phyloP scores from a whole-genome alignment of 2,329 filamentous ascomycete species.

The Beauveria bassiana region DNA sequence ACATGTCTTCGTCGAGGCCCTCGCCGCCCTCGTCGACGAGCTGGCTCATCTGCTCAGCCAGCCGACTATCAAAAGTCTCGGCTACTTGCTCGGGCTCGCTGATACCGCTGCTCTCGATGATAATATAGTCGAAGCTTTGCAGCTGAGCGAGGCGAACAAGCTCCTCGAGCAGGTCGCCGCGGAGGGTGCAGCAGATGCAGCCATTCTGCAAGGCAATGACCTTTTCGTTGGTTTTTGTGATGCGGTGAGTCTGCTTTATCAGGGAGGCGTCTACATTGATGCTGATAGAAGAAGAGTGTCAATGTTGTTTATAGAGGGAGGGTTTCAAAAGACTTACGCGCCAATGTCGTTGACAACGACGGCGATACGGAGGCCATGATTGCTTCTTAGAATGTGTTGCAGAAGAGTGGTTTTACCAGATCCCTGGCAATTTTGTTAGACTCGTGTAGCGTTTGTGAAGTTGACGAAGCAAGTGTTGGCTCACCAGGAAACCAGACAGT shows the following conservation, averaged over 20 bases:
- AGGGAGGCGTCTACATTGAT: conserved; percentile 59
- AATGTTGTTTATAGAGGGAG: neutral
- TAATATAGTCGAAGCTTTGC: conserved; percentile 60
- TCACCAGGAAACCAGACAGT: conserved; percentile 51
- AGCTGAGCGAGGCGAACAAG: conserved; percentile 55
- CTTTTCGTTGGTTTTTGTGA: conserved; percentile 54
- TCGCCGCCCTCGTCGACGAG: conserved; percentile 24
- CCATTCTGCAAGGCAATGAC: conserved; percentile 63
- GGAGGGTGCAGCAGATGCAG: conserved; percentile 69
- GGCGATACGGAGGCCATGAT: conserved; percentile 61
- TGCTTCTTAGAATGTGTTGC: conserved; percentile 57
- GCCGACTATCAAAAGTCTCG: conserved; percentile 59
- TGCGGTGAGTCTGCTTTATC: conserved; percentile 46
- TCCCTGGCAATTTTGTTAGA: conserved; percentile 34
- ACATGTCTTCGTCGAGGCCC: conserved; percentile 27
- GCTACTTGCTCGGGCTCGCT: conserved; percentile 68
- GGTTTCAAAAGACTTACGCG: conserved; percentile 29
- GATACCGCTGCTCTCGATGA: conserved; percentile 65
- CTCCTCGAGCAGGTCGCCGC: conserved; percentile 63
- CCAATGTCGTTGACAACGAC: conserved; percentile 70
- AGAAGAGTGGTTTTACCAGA: conserved; percentile 66
- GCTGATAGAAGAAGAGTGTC: conserved; percentile 21
- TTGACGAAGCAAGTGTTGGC: neutral
- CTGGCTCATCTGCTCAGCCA: conserved; percentile 38
- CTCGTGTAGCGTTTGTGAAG: neutral